phyloP scores from a whole-genome alignment of 352 stramenopile genomes.

The Phytophthora cactorum region DNA sequence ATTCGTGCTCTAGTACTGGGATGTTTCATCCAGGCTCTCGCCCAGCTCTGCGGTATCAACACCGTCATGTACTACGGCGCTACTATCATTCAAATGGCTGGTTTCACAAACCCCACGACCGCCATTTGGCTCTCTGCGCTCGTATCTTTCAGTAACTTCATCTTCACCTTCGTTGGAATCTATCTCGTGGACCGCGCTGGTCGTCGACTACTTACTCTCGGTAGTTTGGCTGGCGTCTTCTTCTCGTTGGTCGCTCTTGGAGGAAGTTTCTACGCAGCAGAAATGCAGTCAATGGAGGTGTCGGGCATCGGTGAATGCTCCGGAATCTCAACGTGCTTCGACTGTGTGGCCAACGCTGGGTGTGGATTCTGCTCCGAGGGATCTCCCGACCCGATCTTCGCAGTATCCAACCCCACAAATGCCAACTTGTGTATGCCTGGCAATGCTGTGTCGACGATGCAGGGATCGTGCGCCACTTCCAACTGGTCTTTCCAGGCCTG shows the following conservation, averaged over 20 bases:
- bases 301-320: conserved; percentile 41
- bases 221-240: conserved; percentile 27
- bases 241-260: conserved; percentile 23
- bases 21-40: conserved; percentile 48
- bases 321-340: conserved; percentile 60
- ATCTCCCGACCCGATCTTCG: conserved; percentile 15
- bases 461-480: conserved; percentile 24
- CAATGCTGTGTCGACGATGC: conserved; percentile 12
- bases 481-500: conserved; percentile 62
- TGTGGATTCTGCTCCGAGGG: conserved; percentile 46
- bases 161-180: conserved; percentile 31
- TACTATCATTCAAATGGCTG: conserved; percentile 80
- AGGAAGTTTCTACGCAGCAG: conserved; percentile 26
- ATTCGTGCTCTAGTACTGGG: conserved; percentile 46
- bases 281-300: conserved; percentile 15
- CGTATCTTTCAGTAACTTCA: conserved; percentile 42
- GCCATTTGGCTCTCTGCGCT: conserved; percentile 79
- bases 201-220: conserved; percentile 21
- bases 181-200: conserved; percentile 28
- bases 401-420: conserved; percentile 7
- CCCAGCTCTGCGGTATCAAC: conserved; percentile 84
- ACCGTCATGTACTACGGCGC: conserved; percentile 88
- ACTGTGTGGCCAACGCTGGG: conserved; percentile 59
- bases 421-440: conserved; percentile 41
- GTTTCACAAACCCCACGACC: conserved; percentile 65